Evolutionary conservation across 306 rosid species (phyloP), one percentile per base, ranked within the genome.

Genomic region (Mimosa bimucronata): DNA sequence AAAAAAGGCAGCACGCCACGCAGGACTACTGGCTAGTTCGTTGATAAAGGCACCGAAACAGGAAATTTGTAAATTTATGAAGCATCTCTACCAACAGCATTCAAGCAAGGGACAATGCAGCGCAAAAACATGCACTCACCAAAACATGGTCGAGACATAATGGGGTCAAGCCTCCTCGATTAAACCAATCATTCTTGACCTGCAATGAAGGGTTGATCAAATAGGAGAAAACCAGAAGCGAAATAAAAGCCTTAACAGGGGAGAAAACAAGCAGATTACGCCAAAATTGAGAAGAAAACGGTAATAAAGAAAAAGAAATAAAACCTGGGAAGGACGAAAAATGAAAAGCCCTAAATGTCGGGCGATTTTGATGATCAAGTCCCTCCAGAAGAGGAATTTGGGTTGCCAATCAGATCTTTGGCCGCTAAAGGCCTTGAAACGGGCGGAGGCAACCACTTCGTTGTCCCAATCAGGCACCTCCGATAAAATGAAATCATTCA

Each of bases 351-450:
- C 78, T 45, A 91, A 84, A 77, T 88, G 90, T 23, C 81, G 87
- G 38, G 94, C 84, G 53, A 92, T 40, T 74, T 77, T 75, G 86
- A 94, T 78, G 37, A 94, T 91, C 76, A 92, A 75, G 28, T 88
- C 73, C 73, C 88, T 81, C 97, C 98, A 94, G 89, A 92, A 91
- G n/a, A 73, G 65, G 83, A 86, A 92, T 16, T 60, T 76, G 21
- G 88, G 79, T 83, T 91, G 86, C 97, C 97, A 92, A 77, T 94
- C 98, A 26, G 89, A 83, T 75, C 90, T 82, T 73, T 94, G 98
- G 8, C 98, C 98, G 70, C 97, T 91, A 30, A 94, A 92, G 1
- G 91, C 98, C 75, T 92, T 94, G 90, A 94, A 94, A 71, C 98
- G 86, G 52, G 94, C 91, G 41, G 83, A 76, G 31, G 84, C 21